These are phyloP conservation scores for Rhypophila decipiens DNA, from an alignment of 495 filamentous ascomycete species.

Conservation along the genomic window DNA sequence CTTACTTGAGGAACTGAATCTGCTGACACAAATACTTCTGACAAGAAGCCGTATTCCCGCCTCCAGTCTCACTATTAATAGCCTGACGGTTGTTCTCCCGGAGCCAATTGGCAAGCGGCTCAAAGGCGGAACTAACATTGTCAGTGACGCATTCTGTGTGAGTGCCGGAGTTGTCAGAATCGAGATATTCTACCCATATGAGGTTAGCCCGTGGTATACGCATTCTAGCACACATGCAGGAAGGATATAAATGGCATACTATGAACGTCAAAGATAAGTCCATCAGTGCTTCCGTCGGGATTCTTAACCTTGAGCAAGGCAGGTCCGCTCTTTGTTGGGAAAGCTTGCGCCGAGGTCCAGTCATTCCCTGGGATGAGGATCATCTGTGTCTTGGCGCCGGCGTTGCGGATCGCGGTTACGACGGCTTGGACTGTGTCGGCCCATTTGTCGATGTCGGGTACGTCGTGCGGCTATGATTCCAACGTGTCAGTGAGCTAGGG, in stretches of 20 bases:
- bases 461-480: conserved; percentile 21
- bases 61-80: conserved; percentile 46
- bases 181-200: conserved; percentile 52
- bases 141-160: conserved; percentile 43
- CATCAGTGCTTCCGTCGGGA: conserved; percentile 38
- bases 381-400: conserved; percentile 44
- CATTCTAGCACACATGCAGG: too few species aligned
- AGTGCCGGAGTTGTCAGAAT: conserved; percentile 48
- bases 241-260: conserved; percentile 1
- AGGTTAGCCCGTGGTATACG: conserved; percentile 26
- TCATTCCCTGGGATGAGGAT: conserved; percentile 42
- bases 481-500: neutral
- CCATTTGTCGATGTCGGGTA: conserved; percentile 44
- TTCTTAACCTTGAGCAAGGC: conserved; percentile 44
- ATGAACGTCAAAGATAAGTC: conserved; percentile 48
- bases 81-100: conserved; percentile 42
- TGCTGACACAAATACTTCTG: conserved; percentile 31
- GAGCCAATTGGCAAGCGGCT: conserved; percentile 41
- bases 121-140: conserved; percentile 39
- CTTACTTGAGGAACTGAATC: conserved; percentile 29
- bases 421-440: conserved; percentile 45
- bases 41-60: conserved; percentile 41
- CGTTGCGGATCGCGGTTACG: conserved; percentile 46
- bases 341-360: conserved; percentile 39
- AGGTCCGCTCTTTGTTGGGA: conserved; percentile 38